Evolutionary conservation across 1,284 basidiomycete species (phyloP).

Genomic region (Filobasidium uniguttulatum): DNA sequence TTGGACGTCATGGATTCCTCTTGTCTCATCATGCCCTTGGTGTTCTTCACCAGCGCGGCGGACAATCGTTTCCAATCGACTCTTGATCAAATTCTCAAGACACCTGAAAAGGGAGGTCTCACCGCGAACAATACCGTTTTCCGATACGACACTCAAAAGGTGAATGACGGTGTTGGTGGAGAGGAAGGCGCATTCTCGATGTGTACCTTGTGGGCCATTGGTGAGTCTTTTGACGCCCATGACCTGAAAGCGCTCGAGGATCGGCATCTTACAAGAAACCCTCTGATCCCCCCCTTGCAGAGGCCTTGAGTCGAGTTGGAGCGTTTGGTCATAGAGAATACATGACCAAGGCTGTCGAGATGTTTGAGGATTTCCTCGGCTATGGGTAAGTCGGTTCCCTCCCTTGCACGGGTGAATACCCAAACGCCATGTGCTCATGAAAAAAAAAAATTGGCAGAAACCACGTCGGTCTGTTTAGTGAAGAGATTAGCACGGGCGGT

Average conservation of each 20-base stretch:
- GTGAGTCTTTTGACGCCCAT: not conserved
- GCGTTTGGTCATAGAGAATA: slow-evolving; percentile 51
- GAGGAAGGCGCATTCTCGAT: slow-evolving; percentile 58
- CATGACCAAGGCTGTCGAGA: slow-evolving; percentile 53
- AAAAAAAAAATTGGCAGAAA: slow-evolving; percentile 44
- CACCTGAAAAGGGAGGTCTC: slow-evolving; percentile 72
- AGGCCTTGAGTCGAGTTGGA: slow-evolving; percentile 72
- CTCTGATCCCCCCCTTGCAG: slow-evolving; percentile 27
- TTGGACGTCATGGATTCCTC: slow-evolving; percentile 38
- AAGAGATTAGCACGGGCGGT: slow-evolving; percentile 42
- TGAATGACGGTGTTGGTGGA: slow-evolving; percentile 81
- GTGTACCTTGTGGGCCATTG: slow-evolving; percentile 47
- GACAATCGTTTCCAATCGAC: slow-evolving; percentile 77
- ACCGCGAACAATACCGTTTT: slow-evolving; percentile 52
- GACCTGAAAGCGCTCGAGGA: too few relatives aligned
- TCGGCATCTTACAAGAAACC: not conserved
- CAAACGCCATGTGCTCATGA: not conserved
- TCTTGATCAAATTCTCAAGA: slow-evolving; percentile 61
- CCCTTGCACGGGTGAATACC: too few relatives aligned
- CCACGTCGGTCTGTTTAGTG: slow-evolving; percentile 71
- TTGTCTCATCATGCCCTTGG: slow-evolving; percentile 29
- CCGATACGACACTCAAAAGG: slow-evolving; percentile 57
- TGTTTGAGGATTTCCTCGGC: slow-evolving; percentile 34
- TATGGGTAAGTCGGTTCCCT: not conserved
- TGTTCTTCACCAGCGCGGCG: slow-evolving; percentile 41